These are phyloP conservation scores for Edaphochlamys debaryana DNA, from an alignment of 139 green algal genomes.

Conservation along the genomic window DNA sequence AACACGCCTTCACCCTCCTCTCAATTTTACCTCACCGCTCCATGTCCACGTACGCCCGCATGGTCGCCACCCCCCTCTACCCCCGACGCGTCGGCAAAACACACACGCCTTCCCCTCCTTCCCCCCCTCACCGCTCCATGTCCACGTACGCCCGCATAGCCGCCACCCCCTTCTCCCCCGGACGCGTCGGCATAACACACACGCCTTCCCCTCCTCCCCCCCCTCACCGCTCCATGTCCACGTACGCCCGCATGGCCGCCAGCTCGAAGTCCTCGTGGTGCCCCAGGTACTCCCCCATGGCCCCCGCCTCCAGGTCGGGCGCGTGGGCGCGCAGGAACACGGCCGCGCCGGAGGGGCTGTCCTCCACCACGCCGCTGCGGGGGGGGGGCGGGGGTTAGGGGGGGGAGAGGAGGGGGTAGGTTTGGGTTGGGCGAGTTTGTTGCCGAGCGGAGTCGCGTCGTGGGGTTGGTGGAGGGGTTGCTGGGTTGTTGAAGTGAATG, in stretches of 20 bases:
- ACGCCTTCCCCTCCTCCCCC: not conserved
- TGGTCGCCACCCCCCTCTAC: not conserved
- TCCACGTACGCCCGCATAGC: too few relatives aligned
- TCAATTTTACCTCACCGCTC: not conserved
- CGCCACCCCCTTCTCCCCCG: not conserved
- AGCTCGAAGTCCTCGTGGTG: constrained; percentile 78
- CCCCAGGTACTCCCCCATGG: constrained; percentile 87
- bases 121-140: too few relatives aligned
- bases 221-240: constrained; percentile 60
- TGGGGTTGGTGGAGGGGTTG: too few relatives aligned
- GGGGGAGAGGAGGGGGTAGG: too few relatives aligned
- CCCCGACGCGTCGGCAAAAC: not conserved
- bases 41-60: too few relatives aligned
- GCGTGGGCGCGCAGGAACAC: constrained; percentile 75
- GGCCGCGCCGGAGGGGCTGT: constrained; percentile 57
- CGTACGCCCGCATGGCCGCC: constrained; percentile 85
- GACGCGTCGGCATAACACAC: not conserved
- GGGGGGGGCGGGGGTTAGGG: not conserved
- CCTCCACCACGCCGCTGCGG: constrained; percentile 43
- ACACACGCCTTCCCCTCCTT: too few relatives aligned
- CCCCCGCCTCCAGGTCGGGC: constrained; percentile 70
- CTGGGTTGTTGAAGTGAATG: too few relatives aligned
- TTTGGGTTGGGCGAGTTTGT: too few relatives aligned
- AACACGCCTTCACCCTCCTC: too few relatives aligned
- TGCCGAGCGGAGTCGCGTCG: too few relatives aligned